phyloP scores from a whole-genome alignment of 1,284 basidiomycete genomes.

The Austropuccinia psidii region DNA sequence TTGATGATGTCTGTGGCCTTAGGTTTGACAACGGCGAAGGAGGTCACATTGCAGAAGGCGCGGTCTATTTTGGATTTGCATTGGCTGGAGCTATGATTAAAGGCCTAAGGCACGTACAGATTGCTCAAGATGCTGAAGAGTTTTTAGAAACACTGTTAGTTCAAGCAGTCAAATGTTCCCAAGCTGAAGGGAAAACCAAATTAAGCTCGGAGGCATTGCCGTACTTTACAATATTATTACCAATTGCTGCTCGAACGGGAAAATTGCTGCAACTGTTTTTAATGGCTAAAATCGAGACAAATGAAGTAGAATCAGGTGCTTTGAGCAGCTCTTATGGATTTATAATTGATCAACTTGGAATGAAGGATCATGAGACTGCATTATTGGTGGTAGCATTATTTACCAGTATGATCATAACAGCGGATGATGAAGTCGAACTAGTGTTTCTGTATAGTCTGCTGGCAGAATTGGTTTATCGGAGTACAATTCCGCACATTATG shows the following conservation, averaged over 20 bases:
- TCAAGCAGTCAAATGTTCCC: constrained; percentile 39
- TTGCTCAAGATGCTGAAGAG: constrained; percentile 33
- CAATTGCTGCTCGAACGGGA: constrained; percentile 54
- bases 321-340: constrained; percentile 53
- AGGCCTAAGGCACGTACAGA: constrained; percentile 59
- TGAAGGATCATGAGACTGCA: constrained; percentile 60
- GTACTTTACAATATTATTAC: constrained; percentile 71
- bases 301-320: constrained; percentile 52
- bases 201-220: constrained; percentile 61
- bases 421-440: constrained; percentile 69
- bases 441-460: constrained; percentile 70
- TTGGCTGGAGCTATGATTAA: constrained; percentile 75
- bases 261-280: constrained; percentile 47
- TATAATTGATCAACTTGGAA: constrained; percentile 58
- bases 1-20: constrained; percentile 65
- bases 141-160: constrained; percentile 27
- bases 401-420: constrained; percentile 65
- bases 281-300: constrained; percentile 56
- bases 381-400: constrained; percentile 67
- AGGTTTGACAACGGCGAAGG: constrained; percentile 57
- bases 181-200: constrained; percentile 37
- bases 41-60: constrained; percentile 13
- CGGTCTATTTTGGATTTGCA: constrained; percentile 65
- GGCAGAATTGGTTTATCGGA: constrained; percentile 58
- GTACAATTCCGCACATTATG: constrained; percentile 33